Conservation (phyloP, 352 stramenopile genomes). For the Globisporangium echinulatum region DNA sequence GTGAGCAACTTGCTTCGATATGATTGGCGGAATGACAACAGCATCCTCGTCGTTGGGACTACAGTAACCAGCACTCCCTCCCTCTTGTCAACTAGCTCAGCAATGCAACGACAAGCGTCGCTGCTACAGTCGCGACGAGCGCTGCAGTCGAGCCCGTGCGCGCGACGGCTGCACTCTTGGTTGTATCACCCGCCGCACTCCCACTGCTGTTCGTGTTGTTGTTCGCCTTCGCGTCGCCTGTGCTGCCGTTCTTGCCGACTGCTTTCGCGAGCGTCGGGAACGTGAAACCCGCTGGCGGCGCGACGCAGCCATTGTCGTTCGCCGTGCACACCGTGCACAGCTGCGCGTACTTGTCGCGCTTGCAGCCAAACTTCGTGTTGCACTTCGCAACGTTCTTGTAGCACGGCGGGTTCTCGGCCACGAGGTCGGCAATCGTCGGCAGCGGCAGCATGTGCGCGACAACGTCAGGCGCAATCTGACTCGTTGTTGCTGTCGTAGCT, state of each 20-base stretch:
- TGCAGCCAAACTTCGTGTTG: slow-evolving; percentile 43
- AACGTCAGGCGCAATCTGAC: slow-evolving; percentile 22
- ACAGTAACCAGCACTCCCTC: too few species aligned
- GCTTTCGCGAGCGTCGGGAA: slow-evolving; percentile 46
- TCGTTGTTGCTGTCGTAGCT: slow-evolving; percentile 15
- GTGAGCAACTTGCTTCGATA: too few species aligned
- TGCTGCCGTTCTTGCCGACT: slow-evolving; percentile 39
- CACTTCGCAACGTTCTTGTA: slow-evolving; percentile 62
- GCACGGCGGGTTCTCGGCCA: slow-evolving; percentile 51
- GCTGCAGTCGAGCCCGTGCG: too few species aligned
- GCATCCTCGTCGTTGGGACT: too few species aligned
- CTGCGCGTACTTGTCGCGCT: slow-evolving; percentile 52
- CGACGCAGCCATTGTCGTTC: slow-evolving; percentile 31
- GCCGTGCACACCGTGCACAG: slow-evolving; percentile 58
- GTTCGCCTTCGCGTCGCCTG: slow-evolving; percentile 21
- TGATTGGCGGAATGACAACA: too few species aligned
- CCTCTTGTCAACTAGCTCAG: too few species aligned
- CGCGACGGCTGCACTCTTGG: too few species aligned
- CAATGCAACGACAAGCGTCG: too few species aligned
- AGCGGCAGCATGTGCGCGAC: slow-evolving; percentile 47
- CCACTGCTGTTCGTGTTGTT: slow-evolving; percentile 4
- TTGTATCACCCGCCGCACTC: too few species aligned
- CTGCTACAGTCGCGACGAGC: too few species aligned
- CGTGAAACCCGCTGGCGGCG: slow-evolving; percentile 32
- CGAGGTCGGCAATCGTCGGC: slow-evolving; percentile 38